phyloP scores from a whole-genome alignment of 1,284 basidiomycete genomes.

The Neonothopanus nambi region DNA sequence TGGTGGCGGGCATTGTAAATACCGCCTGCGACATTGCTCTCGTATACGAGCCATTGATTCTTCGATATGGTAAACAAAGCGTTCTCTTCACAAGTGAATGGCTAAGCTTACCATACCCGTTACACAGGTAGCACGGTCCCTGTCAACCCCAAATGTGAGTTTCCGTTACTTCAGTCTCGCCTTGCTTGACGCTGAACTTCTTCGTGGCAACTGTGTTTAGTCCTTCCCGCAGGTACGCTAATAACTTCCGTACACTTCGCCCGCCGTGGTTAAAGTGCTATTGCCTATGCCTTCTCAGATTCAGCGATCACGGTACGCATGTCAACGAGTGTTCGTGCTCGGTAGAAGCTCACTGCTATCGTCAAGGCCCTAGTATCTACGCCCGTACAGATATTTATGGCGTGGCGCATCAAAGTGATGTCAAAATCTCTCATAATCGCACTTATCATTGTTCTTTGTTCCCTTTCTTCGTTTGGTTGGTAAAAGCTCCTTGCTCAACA shows the following conservation, averaged over 20 bases:
- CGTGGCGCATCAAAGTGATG: conserved; percentile 11
- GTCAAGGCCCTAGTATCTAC: conserved; percentile 15
- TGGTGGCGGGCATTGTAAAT: neutral
- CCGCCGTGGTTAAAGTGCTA: neutral
- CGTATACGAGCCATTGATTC: conserved; percentile 20
- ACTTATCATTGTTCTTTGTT: neutral
- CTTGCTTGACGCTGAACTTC: neutral
- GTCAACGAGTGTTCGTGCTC: neutral
- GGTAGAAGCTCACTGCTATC: neutral
- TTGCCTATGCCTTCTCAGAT: neutral
- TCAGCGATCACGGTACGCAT: conserved; percentile 1
- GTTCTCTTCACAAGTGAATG: neutral
- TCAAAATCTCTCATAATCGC: conserved; percentile 1
- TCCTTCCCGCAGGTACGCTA: conserved; percentile 1
- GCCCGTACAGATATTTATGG: conserved; percentile 19
- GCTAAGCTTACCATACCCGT: neutral
- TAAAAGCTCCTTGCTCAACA: neutral
- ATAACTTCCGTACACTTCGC: neutral
- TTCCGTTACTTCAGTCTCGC: neutral
- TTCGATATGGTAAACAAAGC: conserved; percentile 14
- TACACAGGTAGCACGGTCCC: conserved; percentile 1
- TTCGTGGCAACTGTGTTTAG: neutral
- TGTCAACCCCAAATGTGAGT: conserved; percentile 1
- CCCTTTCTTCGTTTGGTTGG: conserved; percentile 7
- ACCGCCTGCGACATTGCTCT: conserved; percentile 16